Conservation (phyloP, 2,329 filamentous ascomycete species). For the Botrytis medusae region DNA sequence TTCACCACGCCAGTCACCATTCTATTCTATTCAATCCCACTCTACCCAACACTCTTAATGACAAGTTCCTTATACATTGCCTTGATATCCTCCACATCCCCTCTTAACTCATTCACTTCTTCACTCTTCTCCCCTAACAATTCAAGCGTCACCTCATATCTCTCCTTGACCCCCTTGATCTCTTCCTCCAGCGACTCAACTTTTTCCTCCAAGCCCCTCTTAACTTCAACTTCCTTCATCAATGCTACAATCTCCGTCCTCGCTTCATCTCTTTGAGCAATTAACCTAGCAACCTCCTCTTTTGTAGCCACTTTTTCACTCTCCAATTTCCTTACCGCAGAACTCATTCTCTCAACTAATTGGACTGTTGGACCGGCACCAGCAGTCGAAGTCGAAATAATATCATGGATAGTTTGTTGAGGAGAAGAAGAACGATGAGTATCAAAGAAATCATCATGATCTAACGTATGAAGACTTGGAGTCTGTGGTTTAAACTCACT, state of each 20-base stretch:
- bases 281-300: conserved; percentile 80
- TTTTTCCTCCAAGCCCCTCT: conserved; percentile 58
- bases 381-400: conserved; percentile 85
- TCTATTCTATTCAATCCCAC: background rate
- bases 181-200: conserved; percentile 67
- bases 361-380: conserved; percentile 91
- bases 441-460: conserved; percentile 50
- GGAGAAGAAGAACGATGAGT: conserved; percentile 59
- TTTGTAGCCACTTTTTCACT: conserved; percentile 85
- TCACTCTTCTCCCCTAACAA: conserved; percentile 98
- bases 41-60: conserved; percentile 14
- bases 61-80: conserved; percentile 93
- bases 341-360: conserved; percentile 93
- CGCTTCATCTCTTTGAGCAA: conserved; percentile 86
- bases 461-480: conserved; percentile 36
- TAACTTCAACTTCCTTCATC: conserved; percentile 81
- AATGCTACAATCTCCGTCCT: conserved; percentile 85
- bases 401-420: conserved; percentile 73
- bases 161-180: conserved; percentile 65
- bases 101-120: conserved; percentile 82
- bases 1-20: background rate
- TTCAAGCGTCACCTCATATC: conserved; percentile 90
- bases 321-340: conserved; percentile 85
- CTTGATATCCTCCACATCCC: conserved; percentile 91
- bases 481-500: conserved; percentile 25